These are phyloP conservation scores for Amanita fuliginea DNA, from an alignment of 768 basidiomycete genomes.

Conservation along the genomic window DNA sequence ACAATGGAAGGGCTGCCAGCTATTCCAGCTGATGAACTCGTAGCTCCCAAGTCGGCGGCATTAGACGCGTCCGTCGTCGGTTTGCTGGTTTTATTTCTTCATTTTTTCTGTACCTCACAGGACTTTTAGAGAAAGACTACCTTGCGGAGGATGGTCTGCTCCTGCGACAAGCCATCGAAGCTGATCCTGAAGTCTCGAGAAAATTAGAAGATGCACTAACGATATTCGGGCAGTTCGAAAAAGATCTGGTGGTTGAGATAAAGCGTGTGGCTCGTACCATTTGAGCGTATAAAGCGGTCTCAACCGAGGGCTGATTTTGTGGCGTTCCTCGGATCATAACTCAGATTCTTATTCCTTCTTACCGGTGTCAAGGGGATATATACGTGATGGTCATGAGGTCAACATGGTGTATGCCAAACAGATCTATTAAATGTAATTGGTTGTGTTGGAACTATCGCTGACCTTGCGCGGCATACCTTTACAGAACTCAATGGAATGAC, in stretches of 20 bases:
- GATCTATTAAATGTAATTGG: too few species aligned
- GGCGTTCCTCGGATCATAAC: too few species aligned
- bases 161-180: slow-evolving; percentile 23
- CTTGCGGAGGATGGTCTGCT: slow-evolving; percentile 22
- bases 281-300: neutral
- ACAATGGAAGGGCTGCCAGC: slow-evolving; percentile 19
- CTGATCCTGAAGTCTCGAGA: slow-evolving; percentile 26
- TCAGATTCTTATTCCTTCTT: too few species aligned
- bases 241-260: slow-evolving; percentile 9
- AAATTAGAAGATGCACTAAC: slow-evolving; percentile 33
- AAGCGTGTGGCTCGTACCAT: neutral
- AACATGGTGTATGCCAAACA: too few species aligned
- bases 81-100: neutral
- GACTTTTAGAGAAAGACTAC: slow-evolving; percentile 16
- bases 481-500: too few species aligned
- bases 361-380: too few species aligned
- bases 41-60: neutral
- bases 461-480: too few species aligned
- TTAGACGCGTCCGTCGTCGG: neutral
- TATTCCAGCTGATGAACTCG: slow-evolving; percentile 6
- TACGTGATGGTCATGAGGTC: too few species aligned
- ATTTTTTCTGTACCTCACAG: neutral
- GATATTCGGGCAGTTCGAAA: slow-evolving; percentile 33
- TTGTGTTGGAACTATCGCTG: too few species aligned
- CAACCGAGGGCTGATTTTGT: neutral